Evolutionary conservation across 2,329 filamentous ascomycete genomes (phyloP), one percentile per base, ranked within the genome.

Genomic region (Nannizziopsis barbatae): DNA sequence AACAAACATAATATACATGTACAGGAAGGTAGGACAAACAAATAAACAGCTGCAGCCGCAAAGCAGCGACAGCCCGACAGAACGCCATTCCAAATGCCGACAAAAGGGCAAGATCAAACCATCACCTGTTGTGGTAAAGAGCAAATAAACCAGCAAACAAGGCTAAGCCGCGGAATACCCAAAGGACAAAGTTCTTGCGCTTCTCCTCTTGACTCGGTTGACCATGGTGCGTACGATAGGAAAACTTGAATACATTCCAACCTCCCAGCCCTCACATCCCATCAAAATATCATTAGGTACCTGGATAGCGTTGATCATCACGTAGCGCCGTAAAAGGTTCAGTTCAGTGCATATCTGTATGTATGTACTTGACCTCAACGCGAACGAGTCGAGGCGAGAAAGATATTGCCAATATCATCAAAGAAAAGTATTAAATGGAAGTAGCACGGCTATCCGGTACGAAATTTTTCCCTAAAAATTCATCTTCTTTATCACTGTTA

Each of bases 401-500:
- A 45, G 48, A 46, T 48, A 50, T 42, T 42, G 41, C 53, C 14
- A 11, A 32, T 40, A 39, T 12, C 36, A 40, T 31, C 12, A 31
- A 40, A 22, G 10, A 9, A 18, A 45, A 45, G 20, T 38, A 37
- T 33, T 46, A 51, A 37, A 47, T 42, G 45, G 52, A 48, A 49
- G 61, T 62, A 44, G 62, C 57, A 52, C 65, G 67, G 45, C 61
- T 64, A 37, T 65, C 62, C 31, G 68, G 69, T 36, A 71, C 67
- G 27, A 69, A 52, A 40, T 71, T 72, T 52, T 71, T 69, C 18
- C 71, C 67, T 22, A 72, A 57, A 39, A 65, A 67, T 20, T 70
- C 67, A 48, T 69, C 66, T 40, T 58, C 58, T 41, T 66, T 65
- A 47, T 68, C 66, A 42, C 66, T 69, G 51, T 65, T 65, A 52